Conservation (phyloP, 768 basidiomycete genomes). For the Clitopilus passeckerianus region DNA sequence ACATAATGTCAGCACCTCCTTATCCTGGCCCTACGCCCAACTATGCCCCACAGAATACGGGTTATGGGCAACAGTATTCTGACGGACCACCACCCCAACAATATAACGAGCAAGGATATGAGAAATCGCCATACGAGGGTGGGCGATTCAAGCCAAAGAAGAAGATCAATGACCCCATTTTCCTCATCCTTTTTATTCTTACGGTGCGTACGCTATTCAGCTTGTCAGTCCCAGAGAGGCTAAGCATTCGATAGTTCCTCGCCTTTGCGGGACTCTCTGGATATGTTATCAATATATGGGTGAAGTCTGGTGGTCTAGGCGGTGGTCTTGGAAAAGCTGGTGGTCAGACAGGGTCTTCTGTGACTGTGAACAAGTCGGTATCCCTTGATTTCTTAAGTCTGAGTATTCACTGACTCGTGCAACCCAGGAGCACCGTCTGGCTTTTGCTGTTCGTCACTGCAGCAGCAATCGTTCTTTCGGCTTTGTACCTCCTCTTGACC, state of each 20-base stretch:
- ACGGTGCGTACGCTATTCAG: slow-evolving; percentile 37
- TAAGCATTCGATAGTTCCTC: slow-evolving; percentile 37
- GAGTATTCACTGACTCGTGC: neutral
- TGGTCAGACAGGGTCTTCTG: slow-evolving; percentile 43
- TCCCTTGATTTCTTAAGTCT: neutral
- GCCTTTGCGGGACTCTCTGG: slow-evolving; percentile 69
- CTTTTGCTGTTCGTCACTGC: slow-evolving; percentile 73
- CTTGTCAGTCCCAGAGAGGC: neutral
- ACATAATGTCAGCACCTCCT: slow-evolving; percentile 13
- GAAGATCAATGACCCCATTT: slow-evolving; percentile 66
- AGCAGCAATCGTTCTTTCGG: slow-evolving; percentile 61
- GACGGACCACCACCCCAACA: slow-evolving; percentile 13
- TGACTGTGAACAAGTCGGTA: slow-evolving; percentile 65
- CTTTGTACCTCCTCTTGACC: slow-evolving; percentile 62
- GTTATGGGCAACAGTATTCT: slow-evolving; percentile 12
- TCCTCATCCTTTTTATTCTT: slow-evolving; percentile 67
- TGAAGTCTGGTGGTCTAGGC: slow-evolving; percentile 59
- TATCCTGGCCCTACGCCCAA: slow-evolving; percentile 35
- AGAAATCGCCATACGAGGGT: slow-evolving; percentile 53
- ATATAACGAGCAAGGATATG: slow-evolving; percentile 18
- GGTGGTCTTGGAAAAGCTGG: slow-evolving; percentile 68
- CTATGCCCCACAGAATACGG: slow-evolving; percentile 19
- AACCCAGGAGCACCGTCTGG: slow-evolving; percentile 63
- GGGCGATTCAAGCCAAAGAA: slow-evolving; percentile 68
- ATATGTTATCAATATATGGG: slow-evolving; percentile 58